phyloP scores from a whole-genome alignment of 192 early-diverging fungal genomes.

The Linnemannia hyalina region DNA sequence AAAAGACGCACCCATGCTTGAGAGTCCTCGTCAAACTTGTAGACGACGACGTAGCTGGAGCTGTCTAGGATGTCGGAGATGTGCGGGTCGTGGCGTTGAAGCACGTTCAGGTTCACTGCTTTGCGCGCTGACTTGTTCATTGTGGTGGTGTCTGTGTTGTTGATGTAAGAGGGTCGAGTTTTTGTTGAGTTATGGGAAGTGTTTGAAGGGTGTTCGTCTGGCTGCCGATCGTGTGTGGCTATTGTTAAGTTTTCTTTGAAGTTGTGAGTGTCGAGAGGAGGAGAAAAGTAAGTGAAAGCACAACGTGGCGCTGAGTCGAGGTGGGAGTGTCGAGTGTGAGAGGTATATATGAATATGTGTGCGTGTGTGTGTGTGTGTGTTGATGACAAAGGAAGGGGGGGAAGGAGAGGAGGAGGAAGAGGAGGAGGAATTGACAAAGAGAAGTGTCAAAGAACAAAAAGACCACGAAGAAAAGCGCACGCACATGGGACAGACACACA shows the following conservation, averaged over 20 bases:
- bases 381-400: neutral
- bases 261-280: neutral
- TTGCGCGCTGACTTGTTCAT: constrained; percentile 77
- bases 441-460: neutral
- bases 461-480: neutral
- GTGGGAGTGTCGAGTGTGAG: neutral
- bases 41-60: constrained; percentile 89
- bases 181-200: neutral
- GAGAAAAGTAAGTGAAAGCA: too few species aligned
- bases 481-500: neutral
- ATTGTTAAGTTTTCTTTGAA: neutral
- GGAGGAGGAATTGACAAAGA: neutral
- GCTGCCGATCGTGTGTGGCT: neutral
- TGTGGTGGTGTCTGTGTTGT: neutral
- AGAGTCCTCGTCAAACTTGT: constrained; percentile 82
- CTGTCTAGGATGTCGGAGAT: constrained; percentile 87
- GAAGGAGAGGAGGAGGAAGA: neutral
- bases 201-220: neutral
- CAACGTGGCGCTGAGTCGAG: too few species aligned
- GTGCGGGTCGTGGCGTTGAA: constrained; percentile 84
- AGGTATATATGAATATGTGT: neutral
- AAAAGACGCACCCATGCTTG: constrained; percentile 81
- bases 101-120: constrained; percentile 84
- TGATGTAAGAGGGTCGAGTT: neutral
- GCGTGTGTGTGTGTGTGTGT: neutral